Percentiles rank a stretch among this genome's conserved stretches.
Evolutionary conservation across 2,329 filamentous ascomycete genomes (phyloP).

Genomic region (Phialophora verrucosa): DNA sequence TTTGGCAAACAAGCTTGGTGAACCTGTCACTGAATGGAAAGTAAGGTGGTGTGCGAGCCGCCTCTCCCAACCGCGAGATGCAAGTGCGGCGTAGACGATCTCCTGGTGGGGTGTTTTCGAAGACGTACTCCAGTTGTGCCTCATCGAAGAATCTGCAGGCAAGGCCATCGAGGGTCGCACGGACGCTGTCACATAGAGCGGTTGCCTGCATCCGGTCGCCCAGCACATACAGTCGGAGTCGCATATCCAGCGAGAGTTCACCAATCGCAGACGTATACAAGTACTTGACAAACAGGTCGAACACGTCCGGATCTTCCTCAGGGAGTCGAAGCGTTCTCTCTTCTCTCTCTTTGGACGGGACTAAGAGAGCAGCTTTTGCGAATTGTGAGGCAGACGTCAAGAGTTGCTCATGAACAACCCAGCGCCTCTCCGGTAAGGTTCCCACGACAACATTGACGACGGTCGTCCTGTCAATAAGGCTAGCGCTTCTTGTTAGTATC

Average conservation of each 20-base stretch:
- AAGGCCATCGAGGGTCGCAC: background rate
- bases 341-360: conserved; percentile 24
- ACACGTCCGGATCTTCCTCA: conserved; percentile 29
- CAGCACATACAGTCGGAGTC: conserved; percentile 13
- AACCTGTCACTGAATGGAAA: background rate
- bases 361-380: conserved; percentile 24
- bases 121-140: conserved; percentile 11
- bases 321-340: conserved; percentile 31
- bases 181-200: background rate
- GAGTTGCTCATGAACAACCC: conserved; percentile 33
- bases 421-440: background rate
- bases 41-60: background rate
- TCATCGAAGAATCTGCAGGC: background rate
- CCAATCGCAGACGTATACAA: conserved; percentile 21
- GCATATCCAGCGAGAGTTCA: background rate
- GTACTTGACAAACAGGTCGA: conserved; percentile 31
- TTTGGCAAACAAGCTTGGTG: background rate
- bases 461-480: background rate
- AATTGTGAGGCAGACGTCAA: conserved; percentile 26
- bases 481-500: background rate
- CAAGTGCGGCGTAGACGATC: conserved; percentile 8
- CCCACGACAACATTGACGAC: conserved; percentile 20
- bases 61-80: background rate
- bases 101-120: conserved; percentile 9
- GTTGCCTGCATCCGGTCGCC: conserved; percentile 18